Base-by-base conservation (phyloP, 2,329 filamentous ascomycete genomes). In the Fusarium sp. region DNA sequence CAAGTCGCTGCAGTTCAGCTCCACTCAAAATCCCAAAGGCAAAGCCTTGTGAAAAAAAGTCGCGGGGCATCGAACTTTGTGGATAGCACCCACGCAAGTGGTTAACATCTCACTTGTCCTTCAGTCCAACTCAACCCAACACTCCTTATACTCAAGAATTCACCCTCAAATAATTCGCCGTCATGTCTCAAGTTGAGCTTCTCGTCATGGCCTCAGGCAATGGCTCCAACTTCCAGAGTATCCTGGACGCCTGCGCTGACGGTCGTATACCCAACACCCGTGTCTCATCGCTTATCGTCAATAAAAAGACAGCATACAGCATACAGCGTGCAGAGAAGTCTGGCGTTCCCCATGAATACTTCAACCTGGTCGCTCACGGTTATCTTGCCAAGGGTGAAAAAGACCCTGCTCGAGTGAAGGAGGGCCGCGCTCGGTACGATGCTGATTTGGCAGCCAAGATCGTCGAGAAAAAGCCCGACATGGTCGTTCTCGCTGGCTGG, bases 401-500 rank as follows among this genome's bases (percentile, higher is more conserved):
- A 67, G 87, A 94, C 72, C 81, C 87, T 18, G 71, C 75, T 20
- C 78, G 82, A 80, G 63, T 90, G 77, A 73, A 81, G 17, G 84
- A 87, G 42, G 91, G 89, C 2, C 87, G 94, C 38, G 44, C 58
- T n/a, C 68, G 97, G 59, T 97, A 96, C 78, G 94, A 97, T 77
- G 87, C 88, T 15, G 92, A 92, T 43, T 83, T 97, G 66, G 92
- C 93, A 0, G 79, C 85, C 42, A 84, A 91, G 63, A 86, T 97
- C 53, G 26, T 52, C n/a, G 43, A 86, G 6, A 87, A 91, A 67
- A 80, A 80, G 59, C 93, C 94, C 0, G 88, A 95, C 56, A 80
- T 97, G 56, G 88, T 97, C 49, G 91, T 96, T 10, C 92, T 94
- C 71, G 91, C 92, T 5, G 94, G 94, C 4, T 97, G 92, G 87